A percentile compares a stretch with the other conserved stretches of the same genome.
phyloP scores from a whole-genome alignment of 1,284 basidiomycete genomes.

The Naganishia sp. region DNA sequence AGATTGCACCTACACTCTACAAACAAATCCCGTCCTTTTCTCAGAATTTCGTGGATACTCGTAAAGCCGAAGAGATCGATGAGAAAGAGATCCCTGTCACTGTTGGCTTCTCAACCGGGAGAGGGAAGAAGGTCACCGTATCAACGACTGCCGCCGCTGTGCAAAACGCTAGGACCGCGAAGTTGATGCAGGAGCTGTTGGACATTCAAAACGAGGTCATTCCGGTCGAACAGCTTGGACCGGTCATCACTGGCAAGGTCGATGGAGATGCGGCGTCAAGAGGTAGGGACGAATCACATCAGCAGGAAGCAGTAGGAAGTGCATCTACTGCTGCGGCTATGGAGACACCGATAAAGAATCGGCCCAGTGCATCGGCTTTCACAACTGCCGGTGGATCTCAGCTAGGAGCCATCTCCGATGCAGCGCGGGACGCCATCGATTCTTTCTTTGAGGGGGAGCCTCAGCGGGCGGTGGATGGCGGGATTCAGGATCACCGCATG shows the following conservation, averaged over 20 bases:
- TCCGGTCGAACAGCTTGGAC: neutral
- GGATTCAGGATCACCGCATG: neutral
- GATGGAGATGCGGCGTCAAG: neutral
- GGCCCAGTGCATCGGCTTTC: neutral
- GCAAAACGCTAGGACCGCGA: slow-evolving; percentile 21
- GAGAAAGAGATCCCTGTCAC: slow-evolving; percentile 31
- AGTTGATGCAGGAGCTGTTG: slow-evolving; percentile 26
- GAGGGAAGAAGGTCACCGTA: slow-evolving; percentile 33
- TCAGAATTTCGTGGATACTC: slow-evolving; percentile 12
- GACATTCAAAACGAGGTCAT: slow-evolving; percentile 18
- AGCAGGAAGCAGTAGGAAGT: neutral
- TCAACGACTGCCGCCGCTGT: slow-evolving; percentile 3
- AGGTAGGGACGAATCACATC: neutral
- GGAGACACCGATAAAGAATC: slow-evolving; percentile 1
- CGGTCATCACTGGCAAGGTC: neutral
- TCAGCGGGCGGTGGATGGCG: neutral
- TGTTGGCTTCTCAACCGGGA: slow-evolving; percentile 42
- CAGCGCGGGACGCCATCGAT: slow-evolving; percentile 5
- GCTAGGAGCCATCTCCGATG: slow-evolving; percentile 3
- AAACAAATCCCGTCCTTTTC: no score
- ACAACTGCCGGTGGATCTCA: slow-evolving; percentile 1
- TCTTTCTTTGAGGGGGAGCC: slow-evolving; percentile 5
- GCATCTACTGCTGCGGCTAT: neutral
- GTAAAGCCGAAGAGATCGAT: slow-evolving; percentile 6
- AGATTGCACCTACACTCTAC: no score